Percentiles rank a stretch among this genome's conserved stretches.
These are phyloP conservation scores for Ustilago cynodontis DNA, from an alignment of 1,284 basidiomycete species.

Conservation along the genomic window DNA sequence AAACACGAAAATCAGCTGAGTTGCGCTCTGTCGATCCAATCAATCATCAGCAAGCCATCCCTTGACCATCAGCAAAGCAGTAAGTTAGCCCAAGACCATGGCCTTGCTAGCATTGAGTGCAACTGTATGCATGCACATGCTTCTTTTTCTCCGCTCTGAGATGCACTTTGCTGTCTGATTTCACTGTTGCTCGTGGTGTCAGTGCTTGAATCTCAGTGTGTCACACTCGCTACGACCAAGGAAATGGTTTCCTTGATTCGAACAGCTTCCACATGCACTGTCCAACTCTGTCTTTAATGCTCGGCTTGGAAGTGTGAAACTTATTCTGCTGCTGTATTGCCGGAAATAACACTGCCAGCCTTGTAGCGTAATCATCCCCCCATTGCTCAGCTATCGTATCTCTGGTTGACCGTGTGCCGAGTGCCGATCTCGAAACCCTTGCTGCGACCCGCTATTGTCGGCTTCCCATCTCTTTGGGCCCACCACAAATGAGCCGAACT, in stretches of 20 bases:
- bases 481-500: constrained; percentile 1
- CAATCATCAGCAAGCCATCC: background rate
- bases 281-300: background rate
- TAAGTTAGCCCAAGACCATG: background rate
- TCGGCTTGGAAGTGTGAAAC: background rate
- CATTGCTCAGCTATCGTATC: background rate
- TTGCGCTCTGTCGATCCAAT: constrained; percentile 11
- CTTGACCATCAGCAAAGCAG: background rate
- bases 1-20: constrained; percentile 36
- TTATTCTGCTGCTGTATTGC: background rate
- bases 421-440: constrained; percentile 4
- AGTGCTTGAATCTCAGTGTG: constrained; percentile 5
- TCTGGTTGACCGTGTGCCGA: background rate
- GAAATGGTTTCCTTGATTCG: background rate
- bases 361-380: constrained; percentile 6
- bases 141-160: background rate
- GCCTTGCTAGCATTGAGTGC: no score
- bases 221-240: constrained; percentile 6
- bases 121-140: background rate
- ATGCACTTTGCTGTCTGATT: background rate
- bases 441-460: background rate
- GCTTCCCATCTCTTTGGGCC: background rate
- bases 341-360: constrained; percentile 11
- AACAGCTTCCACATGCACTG: constrained; percentile 9
- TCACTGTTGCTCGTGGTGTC: background rate